phyloP scores from a whole-genome alignment of 2,329 filamentous ascomycete genomes.

The Ophiostoma tasmaniense region DNA sequence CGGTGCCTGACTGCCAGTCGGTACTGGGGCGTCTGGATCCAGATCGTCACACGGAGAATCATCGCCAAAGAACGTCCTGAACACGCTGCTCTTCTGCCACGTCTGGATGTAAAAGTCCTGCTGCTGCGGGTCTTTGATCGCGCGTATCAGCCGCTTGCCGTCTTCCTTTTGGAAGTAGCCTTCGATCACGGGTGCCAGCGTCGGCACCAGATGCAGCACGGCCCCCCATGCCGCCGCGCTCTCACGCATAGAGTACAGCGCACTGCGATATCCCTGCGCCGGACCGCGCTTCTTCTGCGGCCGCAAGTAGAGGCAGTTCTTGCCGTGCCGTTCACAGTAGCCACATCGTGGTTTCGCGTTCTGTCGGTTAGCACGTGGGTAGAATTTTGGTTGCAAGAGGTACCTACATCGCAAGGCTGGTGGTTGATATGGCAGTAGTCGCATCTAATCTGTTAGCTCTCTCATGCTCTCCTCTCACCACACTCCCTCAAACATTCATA shows the following conservation, averaged over 20 bases:
- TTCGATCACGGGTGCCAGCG: conserved; percentile 30
- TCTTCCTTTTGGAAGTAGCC: conserved; percentile 28
- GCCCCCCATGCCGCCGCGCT: conserved; percentile 33
- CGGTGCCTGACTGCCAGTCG: not conserved
- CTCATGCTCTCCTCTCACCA: not conserved
- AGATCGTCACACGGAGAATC: conserved; percentile 13
- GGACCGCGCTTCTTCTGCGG: conserved; percentile 33
- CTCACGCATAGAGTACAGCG: conserved; percentile 33
- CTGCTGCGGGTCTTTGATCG: conserved; percentile 30
- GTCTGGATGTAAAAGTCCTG: conserved; percentile 30
- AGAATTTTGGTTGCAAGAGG: not conserved
- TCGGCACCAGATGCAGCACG: conserved; percentile 30
- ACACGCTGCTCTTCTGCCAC: conserved; percentile 32
- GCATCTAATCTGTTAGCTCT: conserved; percentile 29
- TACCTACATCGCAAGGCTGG: conserved; percentile 36
- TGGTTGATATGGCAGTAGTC: conserved; percentile 41
- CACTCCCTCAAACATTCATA: conserved; percentile 6
- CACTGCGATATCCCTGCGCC: conserved; percentile 32
- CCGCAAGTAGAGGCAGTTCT: conserved; percentile 31
- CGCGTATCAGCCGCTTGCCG: conserved; percentile 26
- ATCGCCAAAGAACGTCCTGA: conserved; percentile 28
- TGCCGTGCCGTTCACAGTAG: conserved; percentile 35
- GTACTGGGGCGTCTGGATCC: not conserved
- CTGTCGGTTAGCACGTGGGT: not conserved
- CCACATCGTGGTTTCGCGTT: conserved; percentile 39